phyloP scores from a whole-genome alignment of 192 early-diverging fungal genomes.

The Backusella luteola region DNA sequence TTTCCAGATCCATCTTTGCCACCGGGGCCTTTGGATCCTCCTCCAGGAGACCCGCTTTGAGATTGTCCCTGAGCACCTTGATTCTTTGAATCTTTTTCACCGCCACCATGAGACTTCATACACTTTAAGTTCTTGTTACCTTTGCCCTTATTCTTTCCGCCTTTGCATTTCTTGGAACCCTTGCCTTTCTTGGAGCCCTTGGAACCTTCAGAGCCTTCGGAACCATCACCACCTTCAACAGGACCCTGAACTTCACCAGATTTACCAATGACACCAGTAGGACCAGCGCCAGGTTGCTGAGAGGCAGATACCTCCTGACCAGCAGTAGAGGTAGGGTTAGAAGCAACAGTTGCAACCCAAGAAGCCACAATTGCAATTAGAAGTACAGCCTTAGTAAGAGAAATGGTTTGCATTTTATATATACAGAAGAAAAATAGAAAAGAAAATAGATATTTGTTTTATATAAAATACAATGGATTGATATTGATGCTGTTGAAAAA shows the following conservation, averaged over 20 bases:
- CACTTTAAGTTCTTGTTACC: not conserved
- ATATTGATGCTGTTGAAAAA: not conserved
- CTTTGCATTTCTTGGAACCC: not conserved
- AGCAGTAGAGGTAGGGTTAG: not conserved
- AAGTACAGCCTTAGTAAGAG: not conserved
- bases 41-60: not conserved
- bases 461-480: not conserved
- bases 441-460: not conserved
- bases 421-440: not conserved
- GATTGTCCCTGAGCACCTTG: not conserved
- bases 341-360: not conserved
- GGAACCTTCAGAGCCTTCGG: not conserved
- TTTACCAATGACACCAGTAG: not conserved
- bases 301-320: not conserved
- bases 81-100: not conserved
- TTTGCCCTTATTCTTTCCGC: not conserved
- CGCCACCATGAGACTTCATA: not conserved
- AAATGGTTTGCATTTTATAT: not conserved
- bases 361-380: not conserved
- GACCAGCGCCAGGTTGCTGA: not conserved
- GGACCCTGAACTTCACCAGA: not conserved
- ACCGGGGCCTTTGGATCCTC: no score
- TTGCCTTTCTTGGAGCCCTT: not conserved
- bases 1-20: not conserved
- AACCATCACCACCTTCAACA: not conserved